Base-by-base conservation (phyloP, 2,329 filamentous ascomycete genomes). In the Rachicladosporium sp. region DNA sequence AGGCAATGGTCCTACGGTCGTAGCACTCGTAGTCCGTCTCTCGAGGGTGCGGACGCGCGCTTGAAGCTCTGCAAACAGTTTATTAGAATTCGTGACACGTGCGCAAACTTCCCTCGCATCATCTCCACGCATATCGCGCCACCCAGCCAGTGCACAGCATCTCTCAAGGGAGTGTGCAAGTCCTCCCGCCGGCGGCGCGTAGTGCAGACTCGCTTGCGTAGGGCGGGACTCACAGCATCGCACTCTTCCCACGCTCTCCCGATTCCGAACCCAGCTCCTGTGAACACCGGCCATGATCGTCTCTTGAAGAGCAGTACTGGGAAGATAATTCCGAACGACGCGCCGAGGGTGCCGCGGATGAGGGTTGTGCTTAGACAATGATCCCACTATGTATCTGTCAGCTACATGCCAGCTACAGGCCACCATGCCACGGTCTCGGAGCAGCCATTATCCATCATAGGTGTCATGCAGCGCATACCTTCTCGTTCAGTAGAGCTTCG, bases 181-280 rank as follows among this genome's bases (percentile, higher is more conserved):
- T 19, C 15, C 15, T 19, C 15, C 15, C 15, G 15, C 15, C 5
- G 15, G 15, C 15, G 15, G 15, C 15, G 15, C 15, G 15, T 19
- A 19, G 15, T 32, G 15, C 11, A 19, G 7, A 10, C 21, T n/a
- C 21, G 10, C n/a, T 31, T n/a, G 6, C 29, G 15, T 19, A 8
- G 19, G 31, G 12, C 32, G 21, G 35, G 10, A 63, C 65, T 53
- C 51, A 71, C 68, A 54, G 74, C 83, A 70, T 98, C 94, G 68
- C 91, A 95, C 72, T 98, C 91, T 67, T 98, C 91, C 72, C 93
- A 98, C 43, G 91, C 91, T 57, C 93, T 79, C 56, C 91, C 91
- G 48, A 88, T 88, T 62, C 91, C 91, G 63, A 98, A 96, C 42
- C 91, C 91, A 40, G 89, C 74, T 50, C 91, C 91, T 50, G 94